phyloP scores from a whole-genome alignment of 352 stramenopile species.

The Phytopythium boreale region DNA sequence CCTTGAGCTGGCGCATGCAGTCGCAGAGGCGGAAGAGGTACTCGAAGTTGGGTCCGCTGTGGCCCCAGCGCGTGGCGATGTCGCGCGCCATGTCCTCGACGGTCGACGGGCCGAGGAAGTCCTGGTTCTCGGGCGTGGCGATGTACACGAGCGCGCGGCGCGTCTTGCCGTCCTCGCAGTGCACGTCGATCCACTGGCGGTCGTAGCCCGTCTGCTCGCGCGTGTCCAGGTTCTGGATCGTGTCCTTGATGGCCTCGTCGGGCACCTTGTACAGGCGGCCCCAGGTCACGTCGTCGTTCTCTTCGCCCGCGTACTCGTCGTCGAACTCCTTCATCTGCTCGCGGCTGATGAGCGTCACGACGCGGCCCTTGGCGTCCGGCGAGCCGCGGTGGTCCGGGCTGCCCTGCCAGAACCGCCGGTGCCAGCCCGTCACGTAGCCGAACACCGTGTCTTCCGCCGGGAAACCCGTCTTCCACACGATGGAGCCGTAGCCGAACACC shows the following conservation, averaged over 20 bases:
- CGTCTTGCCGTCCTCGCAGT: constrained; percentile 65
- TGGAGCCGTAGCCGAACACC: constrained; percentile 85
- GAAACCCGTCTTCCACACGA: constrained; percentile 79
- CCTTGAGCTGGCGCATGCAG: constrained; percentile 71
- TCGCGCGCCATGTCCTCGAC: constrained; percentile 77
- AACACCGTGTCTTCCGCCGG: constrained; percentile 62
- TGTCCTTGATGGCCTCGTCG: constrained; percentile 69
- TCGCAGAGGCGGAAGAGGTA: constrained; percentile 83
- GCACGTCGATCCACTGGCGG: constrained; percentile 68
- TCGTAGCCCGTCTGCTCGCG: constrained; percentile 86
- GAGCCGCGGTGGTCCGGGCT: constrained; percentile 85
- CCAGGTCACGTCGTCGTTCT: constrained; percentile 71
- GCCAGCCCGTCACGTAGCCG: constrained; percentile 80
- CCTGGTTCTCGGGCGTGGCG: constrained; percentile 74
- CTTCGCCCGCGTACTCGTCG: constrained; percentile 65
- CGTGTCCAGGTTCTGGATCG: constrained; percentile 79
- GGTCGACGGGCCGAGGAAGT: constrained; percentile 74
- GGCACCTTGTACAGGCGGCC: constrained; percentile 86
- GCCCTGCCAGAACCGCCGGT: constrained; percentile 89
- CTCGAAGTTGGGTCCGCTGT: constrained; percentile 81
- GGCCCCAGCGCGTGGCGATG: constrained; percentile 66
- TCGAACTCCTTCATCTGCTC: constrained; percentile 74
- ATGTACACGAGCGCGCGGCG: constrained; percentile 83
- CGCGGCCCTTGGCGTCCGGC: constrained; percentile 66
- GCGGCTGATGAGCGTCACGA: constrained; percentile 84